A percentile compares a stretch with the other conserved stretches of the same genome.
These are phyloP conservation scores for Volvox carteri DNA, from an alignment of 163 green algal species.

Conservation along the genomic window DNA sequence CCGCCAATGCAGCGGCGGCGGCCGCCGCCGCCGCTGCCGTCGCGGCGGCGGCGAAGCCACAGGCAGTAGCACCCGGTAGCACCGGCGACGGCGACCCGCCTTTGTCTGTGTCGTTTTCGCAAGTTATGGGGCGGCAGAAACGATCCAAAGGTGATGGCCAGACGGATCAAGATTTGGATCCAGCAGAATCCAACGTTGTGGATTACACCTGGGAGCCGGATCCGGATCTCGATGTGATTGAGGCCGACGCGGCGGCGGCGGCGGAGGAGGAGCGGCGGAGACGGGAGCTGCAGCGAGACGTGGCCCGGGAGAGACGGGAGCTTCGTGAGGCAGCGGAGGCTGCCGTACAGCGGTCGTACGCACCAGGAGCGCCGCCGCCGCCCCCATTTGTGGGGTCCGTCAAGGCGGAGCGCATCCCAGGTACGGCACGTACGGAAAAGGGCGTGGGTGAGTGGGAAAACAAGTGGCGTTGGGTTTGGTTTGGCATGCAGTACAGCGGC, in stretches of 20 bases:
- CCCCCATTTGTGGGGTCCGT: constrained; percentile 12
- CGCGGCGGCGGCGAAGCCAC: neutral
- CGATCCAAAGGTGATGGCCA: neutral
- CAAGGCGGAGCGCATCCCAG: constrained; percentile 1
- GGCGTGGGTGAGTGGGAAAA: neutral
- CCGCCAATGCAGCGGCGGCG: neutral
- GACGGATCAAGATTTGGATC: neutral
- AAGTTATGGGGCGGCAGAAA: constrained; percentile 28
- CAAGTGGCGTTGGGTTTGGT: too few species aligned
- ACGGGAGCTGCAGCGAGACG: neutral
- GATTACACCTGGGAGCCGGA: constrained; percentile 36
- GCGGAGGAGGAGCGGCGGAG: neutral
- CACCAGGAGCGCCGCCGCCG: neutral
- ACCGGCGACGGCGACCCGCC: neutral
- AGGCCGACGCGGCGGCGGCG: constrained; percentile 12
- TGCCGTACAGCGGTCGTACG: constrained; percentile 22
- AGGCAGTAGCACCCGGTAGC: neutral
- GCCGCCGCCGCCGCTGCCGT: neutral
- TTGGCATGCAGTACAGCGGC: too few species aligned
- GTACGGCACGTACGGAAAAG: too few species aligned
- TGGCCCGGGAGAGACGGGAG: neutral
- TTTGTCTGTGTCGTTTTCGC: constrained; percentile 12
- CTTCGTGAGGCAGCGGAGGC: constrained; percentile 8
- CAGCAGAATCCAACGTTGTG: neutral
- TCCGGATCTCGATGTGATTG: constrained; percentile 27